phyloP scores from a whole-genome alignment of 805 yeast genomes.

The Kodamaea sagamina region DNA sequence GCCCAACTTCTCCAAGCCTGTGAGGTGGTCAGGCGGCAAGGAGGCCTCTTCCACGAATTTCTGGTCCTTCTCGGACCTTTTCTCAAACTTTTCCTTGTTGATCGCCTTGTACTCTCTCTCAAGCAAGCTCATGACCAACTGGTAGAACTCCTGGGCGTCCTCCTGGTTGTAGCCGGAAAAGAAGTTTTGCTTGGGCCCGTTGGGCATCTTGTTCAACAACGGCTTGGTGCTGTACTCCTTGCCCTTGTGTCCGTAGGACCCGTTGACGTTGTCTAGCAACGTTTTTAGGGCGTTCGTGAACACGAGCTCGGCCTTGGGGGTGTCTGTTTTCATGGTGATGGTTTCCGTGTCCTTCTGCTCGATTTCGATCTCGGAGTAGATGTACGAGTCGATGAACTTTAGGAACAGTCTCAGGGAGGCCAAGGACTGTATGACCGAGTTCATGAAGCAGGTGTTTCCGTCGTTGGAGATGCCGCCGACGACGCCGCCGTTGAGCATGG shows the following conservation, averaged over 20 bases:
- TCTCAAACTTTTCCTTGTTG: conserved; percentile 2
- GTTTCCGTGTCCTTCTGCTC: conserved; percentile 14
- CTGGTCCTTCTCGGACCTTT: conserved; percentile 14
- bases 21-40: conserved; percentile 27
- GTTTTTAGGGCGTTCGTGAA: conserved; percentile 58
- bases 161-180: conserved; percentile 88
- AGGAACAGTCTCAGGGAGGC: conserved; percentile 69
- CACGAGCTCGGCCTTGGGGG: conserved; percentile 28
- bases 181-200: conserved; percentile 75
- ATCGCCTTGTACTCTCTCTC: conserved; percentile 55
- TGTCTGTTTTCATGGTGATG: conserved; percentile 21
- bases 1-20: conserved; percentile 51
- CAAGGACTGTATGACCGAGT: conserved; percentile 79
- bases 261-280: conserved; percentile 60
- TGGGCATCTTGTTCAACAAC: conserved; percentile 66
- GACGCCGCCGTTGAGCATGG: conserved; percentile 64
- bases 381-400: conserved; percentile 52
- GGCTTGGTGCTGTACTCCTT: conserved; percentile 64
- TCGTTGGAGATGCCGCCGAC: conserved; percentile 87
- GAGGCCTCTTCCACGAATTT: conserved; percentile 23
- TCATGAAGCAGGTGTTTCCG: conserved; percentile 95
- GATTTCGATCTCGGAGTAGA: conserved; percentile 33
- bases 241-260: conserved; percentile 49
- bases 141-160: conserved; percentile 96
- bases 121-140: conserved; percentile 65